These are phyloP conservation scores for Trichoderma atrobrunneum DNA, from an alignment of 2,329 filamentous ascomycete species.

Conservation along the genomic window DNA sequence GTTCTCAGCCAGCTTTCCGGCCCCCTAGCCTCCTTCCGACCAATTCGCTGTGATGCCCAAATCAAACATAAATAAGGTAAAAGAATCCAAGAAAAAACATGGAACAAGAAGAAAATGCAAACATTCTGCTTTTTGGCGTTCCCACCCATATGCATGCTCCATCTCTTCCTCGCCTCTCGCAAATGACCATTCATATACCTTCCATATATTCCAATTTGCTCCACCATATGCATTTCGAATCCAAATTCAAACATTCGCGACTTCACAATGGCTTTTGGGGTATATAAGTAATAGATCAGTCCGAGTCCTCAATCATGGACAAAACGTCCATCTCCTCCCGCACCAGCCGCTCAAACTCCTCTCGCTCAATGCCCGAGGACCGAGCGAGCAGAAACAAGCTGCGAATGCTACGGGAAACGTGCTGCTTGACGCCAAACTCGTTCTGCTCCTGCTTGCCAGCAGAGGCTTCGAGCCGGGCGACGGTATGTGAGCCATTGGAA, in stretches of 20 bases:
- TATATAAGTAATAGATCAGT: constrained; percentile 21
- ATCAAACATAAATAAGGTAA: background rate
- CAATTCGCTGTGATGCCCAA: background rate
- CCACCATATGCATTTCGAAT: background rate
- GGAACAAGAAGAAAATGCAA: background rate
- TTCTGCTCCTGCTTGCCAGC: constrained; percentile 58
- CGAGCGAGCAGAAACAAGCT: constrained; percentile 70
- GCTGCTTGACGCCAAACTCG: constrained; percentile 74
- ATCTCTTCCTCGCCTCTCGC: background rate
- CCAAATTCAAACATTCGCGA: background rate
- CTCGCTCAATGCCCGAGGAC: constrained; percentile 67
- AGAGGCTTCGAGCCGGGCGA: constrained; percentile 60
- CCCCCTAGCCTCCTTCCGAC: background rate
- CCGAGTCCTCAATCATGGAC: constrained; percentile 62
- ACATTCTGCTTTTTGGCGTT: background rate
- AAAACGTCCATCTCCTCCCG: constrained; percentile 69
- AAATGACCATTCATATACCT: background rate
- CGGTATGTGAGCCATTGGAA: constrained; percentile 53
- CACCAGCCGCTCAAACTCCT: constrained; percentile 72
- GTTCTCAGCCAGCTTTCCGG: background rate
- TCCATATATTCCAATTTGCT: background rate
- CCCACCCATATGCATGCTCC: background rate
- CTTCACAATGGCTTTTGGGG: background rate
- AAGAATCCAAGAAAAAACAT: background rate
- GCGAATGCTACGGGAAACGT: constrained; percentile 74